phyloP scores from a whole-genome alignment of 2,329 filamentous ascomycete species.

The Alternaria postmessia region DNA sequence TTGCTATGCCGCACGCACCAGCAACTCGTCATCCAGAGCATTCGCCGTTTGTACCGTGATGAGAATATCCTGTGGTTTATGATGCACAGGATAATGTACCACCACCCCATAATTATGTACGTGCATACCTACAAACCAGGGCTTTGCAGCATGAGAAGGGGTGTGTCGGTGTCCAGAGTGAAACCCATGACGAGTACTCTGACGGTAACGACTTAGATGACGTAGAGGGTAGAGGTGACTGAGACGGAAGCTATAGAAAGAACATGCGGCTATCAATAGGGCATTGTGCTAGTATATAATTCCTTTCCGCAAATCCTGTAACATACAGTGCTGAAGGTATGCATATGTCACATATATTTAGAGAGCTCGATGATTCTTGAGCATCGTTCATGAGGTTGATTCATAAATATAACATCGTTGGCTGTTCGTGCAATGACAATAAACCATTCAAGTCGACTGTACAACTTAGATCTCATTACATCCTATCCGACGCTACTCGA shows the following conservation, averaged over 20 bases:
- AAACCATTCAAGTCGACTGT: not conserved
- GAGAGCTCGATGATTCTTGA: not conserved
- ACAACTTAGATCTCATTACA: not conserved
- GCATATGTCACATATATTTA: not conserved
- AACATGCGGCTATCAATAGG: not conserved
- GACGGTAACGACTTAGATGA: not conserved
- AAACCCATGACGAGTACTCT: not conserved
- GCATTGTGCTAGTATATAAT: not conserved
- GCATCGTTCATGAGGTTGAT: not conserved
- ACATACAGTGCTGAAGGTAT: not conserved
- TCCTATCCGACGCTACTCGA: slow-evolving; percentile 52
- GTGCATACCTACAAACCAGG: not conserved
- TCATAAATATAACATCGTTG: not conserved
- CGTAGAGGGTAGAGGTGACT: not conserved
- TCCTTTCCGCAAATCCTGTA: not conserved
- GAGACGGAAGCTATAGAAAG: not conserved
- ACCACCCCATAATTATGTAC: not conserved
- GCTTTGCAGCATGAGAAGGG: not conserved
- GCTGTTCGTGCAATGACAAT: not conserved
- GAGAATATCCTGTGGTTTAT: not conserved
- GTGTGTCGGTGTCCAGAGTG: not conserved
- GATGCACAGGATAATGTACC: not conserved
- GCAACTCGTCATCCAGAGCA: not conserved
- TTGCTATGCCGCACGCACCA: not conserved
- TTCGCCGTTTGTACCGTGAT: not conserved